Evolutionary conservation across 176 grass and related monocot genomes (phyloP).

Genomic region (Paspalum vaginatum): DNA sequence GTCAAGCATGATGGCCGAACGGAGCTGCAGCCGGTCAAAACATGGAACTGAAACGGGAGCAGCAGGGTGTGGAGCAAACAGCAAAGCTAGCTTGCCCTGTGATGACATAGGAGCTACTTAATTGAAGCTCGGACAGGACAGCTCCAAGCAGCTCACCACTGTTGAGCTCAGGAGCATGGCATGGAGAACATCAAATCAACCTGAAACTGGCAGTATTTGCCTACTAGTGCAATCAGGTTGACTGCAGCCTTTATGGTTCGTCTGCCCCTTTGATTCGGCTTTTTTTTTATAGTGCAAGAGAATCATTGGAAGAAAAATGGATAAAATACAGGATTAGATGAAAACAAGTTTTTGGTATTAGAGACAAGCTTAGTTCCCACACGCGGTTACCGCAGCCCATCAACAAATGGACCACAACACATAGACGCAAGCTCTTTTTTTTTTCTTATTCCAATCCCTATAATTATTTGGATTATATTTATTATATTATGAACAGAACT

Average conservation of each 20-base stretch:
- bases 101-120: slow-evolving; percentile 12
- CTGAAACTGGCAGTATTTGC: slow-evolving; percentile 13
- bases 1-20: slow-evolving; percentile 32
- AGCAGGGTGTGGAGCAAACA: slow-evolving; percentile 35
- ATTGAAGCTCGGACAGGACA: slow-evolving; percentile 39
- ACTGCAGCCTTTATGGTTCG: not conserved
- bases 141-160: slow-evolving; percentile 15
- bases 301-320: not conserved
- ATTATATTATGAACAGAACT: too few relatives aligned
- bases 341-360: not conserved
- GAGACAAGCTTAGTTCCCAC: too few relatives aligned
- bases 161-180: slow-evolving; percentile 23
- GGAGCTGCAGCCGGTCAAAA: slow-evolving; percentile 30
- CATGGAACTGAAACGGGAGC: slow-evolving; percentile 31
- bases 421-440: not conserved
- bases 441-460: not conserved
- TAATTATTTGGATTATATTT: too few relatives aligned
- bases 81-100: slow-evolving; percentile 6
- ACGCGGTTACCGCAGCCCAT: too few relatives aligned
- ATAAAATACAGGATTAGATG: not conserved
- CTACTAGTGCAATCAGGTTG: slow-evolving; percentile 25
- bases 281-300: not conserved
- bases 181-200: slow-evolving; percentile 59
- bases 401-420: not conserved
- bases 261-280: not conserved